These are phyloP conservation scores for Yamadazyma nakazawae DNA, from an alignment of 805 yeast genomes.

Conservation along the genomic window DNA sequence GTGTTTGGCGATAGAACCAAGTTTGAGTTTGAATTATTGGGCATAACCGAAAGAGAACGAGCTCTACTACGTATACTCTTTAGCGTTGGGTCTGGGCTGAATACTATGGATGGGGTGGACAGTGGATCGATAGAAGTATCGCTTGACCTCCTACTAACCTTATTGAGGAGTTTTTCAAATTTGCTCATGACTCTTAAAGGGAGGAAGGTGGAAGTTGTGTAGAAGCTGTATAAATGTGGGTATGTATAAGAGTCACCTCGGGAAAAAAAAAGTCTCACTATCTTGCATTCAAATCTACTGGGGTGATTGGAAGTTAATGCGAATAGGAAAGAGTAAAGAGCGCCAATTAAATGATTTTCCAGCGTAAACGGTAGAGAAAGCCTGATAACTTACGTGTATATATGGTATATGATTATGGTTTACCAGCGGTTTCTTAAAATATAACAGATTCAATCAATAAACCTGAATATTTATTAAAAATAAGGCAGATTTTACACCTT, in stretches of 20 bases:
- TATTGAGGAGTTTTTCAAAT: conserved; percentile 13
- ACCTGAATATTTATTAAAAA: no score
- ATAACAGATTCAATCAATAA: no score
- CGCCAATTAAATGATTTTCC: background rate
- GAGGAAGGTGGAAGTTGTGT: background rate
- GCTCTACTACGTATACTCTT: conserved; percentile 9
- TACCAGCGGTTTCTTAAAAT: no score
- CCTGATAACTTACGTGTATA: no score
- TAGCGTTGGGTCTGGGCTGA: background rate
- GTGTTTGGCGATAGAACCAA: conserved; percentile 3
- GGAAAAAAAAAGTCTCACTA: background rate
- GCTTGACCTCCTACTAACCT: conserved; percentile 17
- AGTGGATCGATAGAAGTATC: conserved; percentile 13
- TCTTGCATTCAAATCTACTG: background rate
- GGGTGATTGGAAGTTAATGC: background rate
- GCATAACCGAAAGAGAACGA: conserved; percentile 11
- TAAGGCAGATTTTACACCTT: background rate
- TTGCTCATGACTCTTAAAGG: conserved; percentile 5
- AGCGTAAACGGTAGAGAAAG: background rate
- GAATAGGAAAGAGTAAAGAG: background rate
- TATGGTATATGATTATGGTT: background rate
- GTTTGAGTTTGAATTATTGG: conserved; percentile 5
- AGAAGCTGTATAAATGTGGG: background rate
- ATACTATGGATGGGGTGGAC: background rate
- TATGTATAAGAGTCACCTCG: background rate